Percentiles rank a stretch among this genome's conserved stretches.
phyloP scores from a whole-genome alignment of 1,284 basidiomycete genomes.

The Irpex lacteus region DNA sequence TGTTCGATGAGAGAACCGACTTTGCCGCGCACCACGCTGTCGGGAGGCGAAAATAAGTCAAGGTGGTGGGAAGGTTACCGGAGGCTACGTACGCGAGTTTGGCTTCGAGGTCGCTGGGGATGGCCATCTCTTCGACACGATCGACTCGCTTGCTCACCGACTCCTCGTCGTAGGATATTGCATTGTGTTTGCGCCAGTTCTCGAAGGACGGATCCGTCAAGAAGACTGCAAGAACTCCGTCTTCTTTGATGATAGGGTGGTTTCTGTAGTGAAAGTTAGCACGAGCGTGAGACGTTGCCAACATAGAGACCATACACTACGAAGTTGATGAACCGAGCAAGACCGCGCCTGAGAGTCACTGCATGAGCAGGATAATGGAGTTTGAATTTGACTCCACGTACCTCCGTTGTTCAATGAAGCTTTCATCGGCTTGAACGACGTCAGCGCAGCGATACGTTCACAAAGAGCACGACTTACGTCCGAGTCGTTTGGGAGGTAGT shows the following conservation, averaged over 20 bases:
- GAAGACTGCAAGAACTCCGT: constrained; percentile 81
- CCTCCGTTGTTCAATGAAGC: constrained; percentile 88
- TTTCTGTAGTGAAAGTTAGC: constrained; percentile 49
- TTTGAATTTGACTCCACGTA: constrained; percentile 21
- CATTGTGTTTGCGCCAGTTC: constrained; percentile 76
- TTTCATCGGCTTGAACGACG: constrained; percentile 64
- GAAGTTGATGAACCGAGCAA: constrained; percentile 80
- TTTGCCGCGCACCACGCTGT: constrained; percentile 67
- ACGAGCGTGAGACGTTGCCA: background rate
- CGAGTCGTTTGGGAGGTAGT: constrained; percentile 87
- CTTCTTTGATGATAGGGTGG: constrained; percentile 86
- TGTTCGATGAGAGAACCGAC: constrained; percentile 79
- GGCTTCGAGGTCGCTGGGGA: constrained; percentile 88
- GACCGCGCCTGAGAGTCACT: constrained; percentile 56
- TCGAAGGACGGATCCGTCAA: constrained; percentile 81
- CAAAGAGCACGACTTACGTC: constrained; percentile 53
- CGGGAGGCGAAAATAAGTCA: background rate
- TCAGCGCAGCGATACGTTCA: constrained; percentile 3
- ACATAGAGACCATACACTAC: constrained; percentile 52
- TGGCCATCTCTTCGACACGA: constrained; percentile 83
- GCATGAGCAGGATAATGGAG: background rate
- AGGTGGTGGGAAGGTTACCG: background rate
- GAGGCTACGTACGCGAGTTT: constrained; percentile 65
- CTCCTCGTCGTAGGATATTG: constrained; percentile 83
- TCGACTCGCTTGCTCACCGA: constrained; percentile 79